Evolutionary conservation across 2,329 filamentous ascomycete species (phyloP).

Genomic region (Thermoascus crustaceus): DNA sequence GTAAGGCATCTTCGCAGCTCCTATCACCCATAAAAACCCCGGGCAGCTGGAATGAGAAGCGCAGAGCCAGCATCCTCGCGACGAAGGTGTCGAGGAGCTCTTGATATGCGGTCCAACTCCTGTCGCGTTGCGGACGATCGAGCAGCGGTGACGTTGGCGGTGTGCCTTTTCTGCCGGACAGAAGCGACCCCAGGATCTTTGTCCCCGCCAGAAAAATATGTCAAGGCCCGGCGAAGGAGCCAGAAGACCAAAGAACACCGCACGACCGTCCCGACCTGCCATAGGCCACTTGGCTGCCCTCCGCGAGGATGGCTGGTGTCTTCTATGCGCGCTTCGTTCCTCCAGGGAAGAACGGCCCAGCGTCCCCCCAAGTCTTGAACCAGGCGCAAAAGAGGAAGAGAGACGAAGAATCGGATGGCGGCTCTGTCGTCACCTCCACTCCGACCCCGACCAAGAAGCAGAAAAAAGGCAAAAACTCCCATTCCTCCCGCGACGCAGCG

Average conservation of each 20-base stretch:
- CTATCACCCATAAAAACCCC: conserved; percentile 11
- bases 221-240: conserved; percentile 12
- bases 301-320: conserved; percentile 36
- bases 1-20: conserved; percentile 50
- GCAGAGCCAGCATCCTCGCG: no score
- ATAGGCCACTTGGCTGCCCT: no score
- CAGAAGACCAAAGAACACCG: no score
- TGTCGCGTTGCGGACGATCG: background rate
- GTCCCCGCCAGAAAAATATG: conserved; percentile 18
- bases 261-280: no score
- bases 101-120: background rate
- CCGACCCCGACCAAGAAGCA: conserved; percentile 33
- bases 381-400: conserved; percentile 28
- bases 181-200: conserved; percentile 9
- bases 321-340: conserved; percentile 43
- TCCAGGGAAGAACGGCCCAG: conserved; percentile 17
- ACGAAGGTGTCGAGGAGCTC: conserved; percentile 4
- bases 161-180: background rate
- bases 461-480: conserved; percentile 17
- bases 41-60: no score
- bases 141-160: background rate
- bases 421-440: conserved; percentile 15
- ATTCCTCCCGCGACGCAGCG: conserved; percentile 8
- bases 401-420: conserved; percentile 20
- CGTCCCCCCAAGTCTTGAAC: conserved; percentile 14